Conservation (phyloP, 768 basidiomycete genomes). For the Serendipita sp. region DNA sequence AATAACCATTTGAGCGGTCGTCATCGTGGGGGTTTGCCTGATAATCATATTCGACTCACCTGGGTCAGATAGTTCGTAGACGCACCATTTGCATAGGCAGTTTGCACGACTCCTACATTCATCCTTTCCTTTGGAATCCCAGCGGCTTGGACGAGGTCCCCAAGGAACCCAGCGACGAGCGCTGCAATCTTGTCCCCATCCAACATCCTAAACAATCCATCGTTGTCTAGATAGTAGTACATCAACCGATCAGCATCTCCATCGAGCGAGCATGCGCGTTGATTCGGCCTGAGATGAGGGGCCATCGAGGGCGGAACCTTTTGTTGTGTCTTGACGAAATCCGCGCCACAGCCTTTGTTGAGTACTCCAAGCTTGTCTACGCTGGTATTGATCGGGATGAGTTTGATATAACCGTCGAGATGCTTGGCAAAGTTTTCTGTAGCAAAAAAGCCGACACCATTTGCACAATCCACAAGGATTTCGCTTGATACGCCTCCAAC, state of each 20-base stretch:
- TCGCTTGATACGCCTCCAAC: not conserved
- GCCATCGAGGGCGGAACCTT: slow-evolving; percentile 64
- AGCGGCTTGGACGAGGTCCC: slow-evolving; percentile 72
- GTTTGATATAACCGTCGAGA: slow-evolving; percentile 42
- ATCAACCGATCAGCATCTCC: slow-evolving; percentile 97
- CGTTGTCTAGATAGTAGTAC: slow-evolving; percentile 79
- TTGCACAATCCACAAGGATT: slow-evolving; percentile 91
- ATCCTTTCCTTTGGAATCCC: slow-evolving; percentile 52
- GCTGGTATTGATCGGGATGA: slow-evolving; percentile 56
- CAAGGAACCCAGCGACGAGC: slow-evolving; percentile 82
- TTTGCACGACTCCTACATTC: slow-evolving; percentile 91
- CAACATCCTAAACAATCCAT: slow-evolving; percentile 69
- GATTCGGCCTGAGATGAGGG: slow-evolving; percentile 44
- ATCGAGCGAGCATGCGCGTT: slow-evolving; percentile 85
- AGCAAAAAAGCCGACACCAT: slow-evolving; percentile 79
- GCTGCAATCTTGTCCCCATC: slow-evolving; percentile 98
- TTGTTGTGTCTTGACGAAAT: slow-evolving; percentile 92
- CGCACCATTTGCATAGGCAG: slow-evolving; percentile 95
- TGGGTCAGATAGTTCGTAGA: slow-evolving; percentile 84
- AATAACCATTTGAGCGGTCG: too few species aligned
- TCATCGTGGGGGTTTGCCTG: too few species aligned
- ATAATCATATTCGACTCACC: slow-evolving; percentile 33
- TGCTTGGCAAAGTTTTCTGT: slow-evolving; percentile 44
- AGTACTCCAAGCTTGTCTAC: slow-evolving; percentile 52
- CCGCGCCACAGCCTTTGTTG: slow-evolving; percentile 84